Evolutionary conservation across 331 rosid genomes (phyloP), one percentile per base, ranked within the genome.

Genomic region (Dryas integrifolia): DNA sequence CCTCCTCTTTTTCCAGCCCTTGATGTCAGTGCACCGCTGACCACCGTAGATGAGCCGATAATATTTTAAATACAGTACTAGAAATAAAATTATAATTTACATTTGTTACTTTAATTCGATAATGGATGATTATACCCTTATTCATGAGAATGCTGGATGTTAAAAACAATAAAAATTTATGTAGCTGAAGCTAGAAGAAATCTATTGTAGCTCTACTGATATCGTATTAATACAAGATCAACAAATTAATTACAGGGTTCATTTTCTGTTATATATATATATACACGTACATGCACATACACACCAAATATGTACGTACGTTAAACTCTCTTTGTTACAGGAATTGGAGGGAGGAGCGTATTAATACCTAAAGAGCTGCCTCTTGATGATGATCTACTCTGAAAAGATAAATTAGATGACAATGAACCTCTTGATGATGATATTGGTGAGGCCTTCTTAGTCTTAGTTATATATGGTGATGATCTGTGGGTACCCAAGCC

Each of bases 401-500:
- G 44, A 57, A 61, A 55, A 49, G 78, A 77, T 15, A 57, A 7
- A 35, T 30, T 18, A 55, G 74, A 67, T 39, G 84, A 58, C 57
- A 39, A 18, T 41, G 79, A 75, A 16, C 62, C 66, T 72, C 80
- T 80, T 50, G 81, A 14, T 14, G 67, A 30, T 44, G 47, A 44
- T 44, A 44, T 9, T 9, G 50, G 43, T 10, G 75, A 44, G 9
- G 66, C 58, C 82, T 80, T 85, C 76, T 80, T 80, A 15, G 68
- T 81, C 60, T 85, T 80, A 12, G 74, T 74, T 24, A 73, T 77
- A 3, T 24, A 73, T 80, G 4, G 83, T 63, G 63, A 79, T 7
- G 64, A 30, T 70, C 73, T 81, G 58, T 83, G 75, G 40, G 61
- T 10, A 70, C 80, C 84, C 56, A 83, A 78, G 59, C 86, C 82